Conservation (phyloP, 148 eudicot species). For the Euryodendron excelsum region DNA sequence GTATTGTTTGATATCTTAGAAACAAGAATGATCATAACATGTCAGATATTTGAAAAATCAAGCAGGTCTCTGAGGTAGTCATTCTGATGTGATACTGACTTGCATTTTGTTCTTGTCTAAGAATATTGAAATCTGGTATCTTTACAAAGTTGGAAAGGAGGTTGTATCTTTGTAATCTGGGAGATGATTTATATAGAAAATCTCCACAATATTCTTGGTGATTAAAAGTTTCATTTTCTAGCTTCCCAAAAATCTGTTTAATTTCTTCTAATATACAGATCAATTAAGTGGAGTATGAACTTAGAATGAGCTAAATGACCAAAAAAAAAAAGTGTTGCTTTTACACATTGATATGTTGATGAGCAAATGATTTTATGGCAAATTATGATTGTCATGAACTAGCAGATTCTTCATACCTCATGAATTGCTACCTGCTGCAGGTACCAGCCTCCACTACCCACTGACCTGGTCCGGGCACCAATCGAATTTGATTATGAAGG, state of each 20-base stretch:
- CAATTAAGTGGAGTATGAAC: neutral
- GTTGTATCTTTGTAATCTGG: no score
- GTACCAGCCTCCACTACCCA: conserved; percentile 93
- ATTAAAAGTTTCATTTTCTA: neutral
- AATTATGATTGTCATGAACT: neutral
- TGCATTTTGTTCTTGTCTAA: neutral
- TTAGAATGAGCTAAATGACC: neutral
- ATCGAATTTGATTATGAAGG: conserved; percentile 69
- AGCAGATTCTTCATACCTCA: neutral
- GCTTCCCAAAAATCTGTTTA: neutral
- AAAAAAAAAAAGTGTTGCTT: neutral
- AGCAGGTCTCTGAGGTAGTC: neutral
- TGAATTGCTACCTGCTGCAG: conserved; percentile 32
- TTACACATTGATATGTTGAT: neutral
- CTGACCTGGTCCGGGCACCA: conserved; percentile 77
- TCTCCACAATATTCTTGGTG: neutral
- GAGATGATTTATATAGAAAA: neutral
- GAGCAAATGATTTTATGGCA: neutral
- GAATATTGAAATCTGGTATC: neutral
- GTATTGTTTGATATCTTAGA: neutral
- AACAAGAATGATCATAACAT: neutral
- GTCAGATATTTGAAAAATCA: neutral
- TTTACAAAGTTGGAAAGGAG: no score
- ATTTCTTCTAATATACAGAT: neutral
- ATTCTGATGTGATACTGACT: neutral